A percentile compares a stretch with the other conserved stretches of the same genome.
phyloP scores from a whole-genome alignment of 306 rosid species.

The Elaeagnus macrophylla region DNA sequence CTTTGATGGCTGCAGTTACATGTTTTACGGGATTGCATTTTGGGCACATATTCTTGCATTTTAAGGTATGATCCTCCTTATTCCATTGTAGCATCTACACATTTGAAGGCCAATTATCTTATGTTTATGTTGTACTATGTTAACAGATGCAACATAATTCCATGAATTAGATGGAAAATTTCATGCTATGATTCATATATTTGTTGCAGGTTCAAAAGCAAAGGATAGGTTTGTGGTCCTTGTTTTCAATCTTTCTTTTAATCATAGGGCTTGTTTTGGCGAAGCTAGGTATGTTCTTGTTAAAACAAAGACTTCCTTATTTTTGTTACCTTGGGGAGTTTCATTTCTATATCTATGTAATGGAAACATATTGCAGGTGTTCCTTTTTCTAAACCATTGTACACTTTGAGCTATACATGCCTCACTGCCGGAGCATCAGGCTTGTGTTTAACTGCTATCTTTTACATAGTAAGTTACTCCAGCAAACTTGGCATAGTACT shows the following conservation, averaged over 20 bases:
- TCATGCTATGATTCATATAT: slow-evolving; percentile 14
- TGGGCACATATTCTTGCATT: slow-evolving; percentile 60
- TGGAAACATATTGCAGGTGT: slow-evolving; percentile 42
- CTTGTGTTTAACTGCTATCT: slow-evolving; percentile 45
- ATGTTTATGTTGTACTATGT: not conserved
- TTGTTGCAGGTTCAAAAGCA: slow-evolving; percentile 46
- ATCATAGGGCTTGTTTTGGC: slow-evolving; percentile 42
- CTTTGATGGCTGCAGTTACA: slow-evolving; percentile 70
- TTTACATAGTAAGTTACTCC: slow-evolving; percentile 45
- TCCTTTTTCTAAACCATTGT: slow-evolving; percentile 64
- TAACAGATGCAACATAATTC: slow-evolving; percentile 1
- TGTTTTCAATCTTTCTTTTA: slow-evolving; percentile 42
- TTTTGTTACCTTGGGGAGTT: slow-evolving; percentile 2
- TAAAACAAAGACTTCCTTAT: slow-evolving; percentile 6
- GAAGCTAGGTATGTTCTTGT: slow-evolving; percentile 40
- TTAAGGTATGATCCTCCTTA: slow-evolving; percentile 32
- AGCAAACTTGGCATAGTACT: not conserved
- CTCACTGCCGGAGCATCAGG: slow-evolving; percentile 70
- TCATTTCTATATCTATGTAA: slow-evolving; percentile 14
- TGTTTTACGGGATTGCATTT: slow-evolving; percentile 61
- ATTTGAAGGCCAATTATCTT: not conserved
- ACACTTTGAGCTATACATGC: slow-evolving; percentile 70
- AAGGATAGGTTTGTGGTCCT: slow-evolving; percentile 48
- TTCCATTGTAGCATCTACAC: slow-evolving; percentile 2
- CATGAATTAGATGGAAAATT: slow-evolving; percentile 8